These are phyloP conservation scores for Aureobasidium subglaciale DNA, from an alignment of 2,329 filamentous ascomycete genomes.

Conservation along the genomic window DNA sequence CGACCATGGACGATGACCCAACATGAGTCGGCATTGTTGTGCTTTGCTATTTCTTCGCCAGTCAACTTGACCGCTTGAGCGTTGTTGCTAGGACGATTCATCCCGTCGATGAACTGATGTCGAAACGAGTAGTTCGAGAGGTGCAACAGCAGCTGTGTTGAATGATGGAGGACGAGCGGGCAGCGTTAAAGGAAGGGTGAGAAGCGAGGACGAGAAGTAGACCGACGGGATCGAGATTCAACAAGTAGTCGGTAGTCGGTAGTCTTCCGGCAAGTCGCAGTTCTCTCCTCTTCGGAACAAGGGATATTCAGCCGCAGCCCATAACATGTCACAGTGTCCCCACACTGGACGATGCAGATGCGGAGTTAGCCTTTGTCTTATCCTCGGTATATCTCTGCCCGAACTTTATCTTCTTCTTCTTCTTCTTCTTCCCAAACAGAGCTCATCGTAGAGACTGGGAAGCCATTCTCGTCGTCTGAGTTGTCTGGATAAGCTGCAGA, in stretches of 20 bases:
- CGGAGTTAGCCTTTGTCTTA: slow-evolving; percentile 10
- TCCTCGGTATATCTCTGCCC: not conserved
- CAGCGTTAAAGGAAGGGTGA: not conserved
- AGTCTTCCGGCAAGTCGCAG: not conserved
- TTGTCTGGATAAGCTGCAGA: too few relatives aligned
- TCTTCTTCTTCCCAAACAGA: too few relatives aligned
- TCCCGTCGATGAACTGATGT: slow-evolving; percentile 18
- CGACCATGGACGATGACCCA: slow-evolving; percentile 88
- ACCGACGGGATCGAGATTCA: too few relatives aligned
- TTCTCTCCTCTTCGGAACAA: slow-evolving; percentile 11
- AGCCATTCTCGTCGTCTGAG: too few relatives aligned
- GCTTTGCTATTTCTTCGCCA: slow-evolving; percentile 57
- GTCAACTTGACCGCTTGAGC: slow-evolving; percentile 39
- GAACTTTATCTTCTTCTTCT: not conserved
- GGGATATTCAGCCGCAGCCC: not conserved
- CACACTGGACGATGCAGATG: not conserved
- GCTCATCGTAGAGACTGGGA: too few relatives aligned
- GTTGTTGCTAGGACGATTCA: slow-evolving; percentile 37
- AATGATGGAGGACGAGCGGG: too few relatives aligned
- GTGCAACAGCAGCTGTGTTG: too few relatives aligned
- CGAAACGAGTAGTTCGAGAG: too few relatives aligned
- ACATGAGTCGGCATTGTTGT: slow-evolving; percentile 75
- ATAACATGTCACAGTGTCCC: not conserved
- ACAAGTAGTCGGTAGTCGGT: not conserved
- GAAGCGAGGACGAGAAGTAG: not conserved